Base-by-base conservation (phyloP, 352 stramenopile species). In the Blastocystis sp. region DNA sequence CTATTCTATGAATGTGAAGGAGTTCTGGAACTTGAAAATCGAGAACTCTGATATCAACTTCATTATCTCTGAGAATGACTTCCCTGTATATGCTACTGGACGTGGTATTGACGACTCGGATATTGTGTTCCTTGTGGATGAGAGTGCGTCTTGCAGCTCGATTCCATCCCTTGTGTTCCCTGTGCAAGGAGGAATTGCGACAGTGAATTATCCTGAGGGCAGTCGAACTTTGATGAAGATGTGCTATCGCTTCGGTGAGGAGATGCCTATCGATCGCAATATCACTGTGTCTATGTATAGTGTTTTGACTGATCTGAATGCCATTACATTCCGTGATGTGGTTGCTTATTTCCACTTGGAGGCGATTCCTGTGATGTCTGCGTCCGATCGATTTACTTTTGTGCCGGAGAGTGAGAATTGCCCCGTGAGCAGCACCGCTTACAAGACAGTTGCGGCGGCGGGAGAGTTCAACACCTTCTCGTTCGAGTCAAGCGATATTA, bases 301-400 rank as follows among this genome's bases (percentile, higher is more conserved):
- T 15, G 56, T 84, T 18, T 5, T 47, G n/a, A 68, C 73, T 13
- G 73, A 84, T 45, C 50, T 84, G 47, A 84, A 84, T 43, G n/a
- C n/a, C 47, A 43, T 66, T 29, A 41, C 73, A 6, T 84, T 84
- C 47, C 64, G 50, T n/a, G 43, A 50, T 45, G 53, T 64, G 13
- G 50, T 34, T 1, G 18, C 73, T 6, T 84, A 53, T 55, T 84
- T 84, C 73, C 73, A 84, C 39, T 68, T 84, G 23, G 34, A 63
- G 73, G 73, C 54, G n/a, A 45, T 68, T 26, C 73, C 73, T 20
- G 20, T 34, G 20, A 41, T 54, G n/a, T 20, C 34, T 2, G 26
- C 18, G 2, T 11, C 18, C 0, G 73, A 84, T 64, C 37, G 18
- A 55, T 84, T 69, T 37, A 84, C 73, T 6, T 84, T 84, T 45